Evolutionary conservation across 2,329 filamentous ascomycete species (phyloP).

Genomic region (Colletotrichum sp.): DNA sequence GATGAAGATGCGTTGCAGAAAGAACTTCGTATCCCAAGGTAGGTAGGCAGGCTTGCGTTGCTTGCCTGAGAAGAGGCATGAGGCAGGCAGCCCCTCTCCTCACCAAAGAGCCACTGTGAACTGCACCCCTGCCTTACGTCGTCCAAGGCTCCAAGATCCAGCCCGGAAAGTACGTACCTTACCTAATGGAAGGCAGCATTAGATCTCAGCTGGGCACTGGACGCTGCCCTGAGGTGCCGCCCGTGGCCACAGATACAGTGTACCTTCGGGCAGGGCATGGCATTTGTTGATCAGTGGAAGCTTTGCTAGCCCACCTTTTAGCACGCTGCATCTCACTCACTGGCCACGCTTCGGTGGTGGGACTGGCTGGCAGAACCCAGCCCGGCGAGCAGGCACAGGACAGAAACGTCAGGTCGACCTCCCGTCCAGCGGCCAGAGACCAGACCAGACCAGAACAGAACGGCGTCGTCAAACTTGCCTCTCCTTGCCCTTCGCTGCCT

Average conservation of each 20-base stretch:
- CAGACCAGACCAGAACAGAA: slow-evolving; percentile 9
- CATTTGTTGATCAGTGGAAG: slow-evolving; percentile 1
- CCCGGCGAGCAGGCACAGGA: neutral
- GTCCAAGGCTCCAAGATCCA: neutral
- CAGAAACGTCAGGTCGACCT: neutral
- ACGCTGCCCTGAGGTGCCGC: neutral
- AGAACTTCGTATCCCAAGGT: neutral
- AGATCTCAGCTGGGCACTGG: neutral
- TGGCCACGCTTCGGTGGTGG: neutral
- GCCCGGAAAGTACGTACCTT: slow-evolving; percentile 5
- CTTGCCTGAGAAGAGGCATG: neutral
- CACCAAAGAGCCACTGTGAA: neutral
- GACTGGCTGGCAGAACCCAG: neutral
- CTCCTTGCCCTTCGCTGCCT: slow-evolving; percentile 12
- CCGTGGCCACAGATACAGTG: slow-evolving; percentile 10
- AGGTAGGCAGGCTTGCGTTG: neutral
- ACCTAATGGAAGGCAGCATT: neutral
- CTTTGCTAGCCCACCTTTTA: slow-evolving; percentile 3
- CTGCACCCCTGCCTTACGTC: slow-evolving; percentile 16
- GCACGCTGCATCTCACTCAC: neutral
- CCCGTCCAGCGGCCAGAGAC: neutral
- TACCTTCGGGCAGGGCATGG: slow-evolving; percentile 1
- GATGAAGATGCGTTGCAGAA: neutral
- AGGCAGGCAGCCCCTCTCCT: slow-evolving; percentile 9
- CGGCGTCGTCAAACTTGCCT: slow-evolving; percentile 21